These are phyloP conservation scores for Leccinum pellstonianum DNA, from an alignment of 768 basidiomycete genomes.

Conservation along the genomic window DNA sequence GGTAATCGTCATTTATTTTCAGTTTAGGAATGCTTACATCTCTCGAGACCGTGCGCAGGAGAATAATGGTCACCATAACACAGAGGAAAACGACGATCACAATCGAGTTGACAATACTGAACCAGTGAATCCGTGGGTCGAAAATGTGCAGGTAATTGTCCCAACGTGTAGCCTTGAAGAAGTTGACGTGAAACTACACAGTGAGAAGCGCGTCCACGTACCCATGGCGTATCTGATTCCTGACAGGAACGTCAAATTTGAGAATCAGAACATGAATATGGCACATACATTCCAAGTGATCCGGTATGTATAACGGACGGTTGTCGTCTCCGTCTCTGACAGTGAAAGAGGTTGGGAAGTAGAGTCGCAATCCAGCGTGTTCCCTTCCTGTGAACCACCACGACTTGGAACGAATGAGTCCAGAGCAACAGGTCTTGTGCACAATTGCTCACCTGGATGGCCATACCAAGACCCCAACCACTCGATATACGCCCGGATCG, in stretches of 20 bases:
- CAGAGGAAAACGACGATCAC: slow-evolving; percentile 91
- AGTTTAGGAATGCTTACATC: slow-evolving; percentile 54
- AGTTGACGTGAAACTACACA: slow-evolving; percentile 8
- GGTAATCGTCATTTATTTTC: background rate
- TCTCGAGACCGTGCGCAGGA: slow-evolving; percentile 80
- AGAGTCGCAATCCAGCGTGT: slow-evolving; percentile 50
- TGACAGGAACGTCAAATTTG: slow-evolving; percentile 29
- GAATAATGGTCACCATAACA: slow-evolving; percentile 89
- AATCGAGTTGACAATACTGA: slow-evolving; percentile 89
- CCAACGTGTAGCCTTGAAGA: slow-evolving; percentile 84
- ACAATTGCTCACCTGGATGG: slow-evolving; percentile 41
- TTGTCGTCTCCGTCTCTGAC: slow-evolving; percentile 56
- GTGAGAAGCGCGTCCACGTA: slow-evolving; percentile 25
- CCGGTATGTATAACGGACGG: slow-evolving; percentile 82
- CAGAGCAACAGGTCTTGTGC: background rate
- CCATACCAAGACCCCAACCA: slow-evolving; percentile 94
- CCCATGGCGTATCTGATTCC: slow-evolving; percentile 88
- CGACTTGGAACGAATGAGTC: slow-evolving; percentile 41
- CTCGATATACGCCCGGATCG: slow-evolving; percentile 66
- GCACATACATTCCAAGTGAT: slow-evolving; percentile 78
- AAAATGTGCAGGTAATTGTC: slow-evolving; percentile 94
- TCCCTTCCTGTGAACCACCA: slow-evolving; percentile 55
- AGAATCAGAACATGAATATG: background rate
- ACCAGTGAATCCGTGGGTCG: slow-evolving; percentile 95
- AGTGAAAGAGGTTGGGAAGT: slow-evolving; percentile 52